Conservation (phyloP, 768 basidiomycete genomes). For the Tylopilus sp. region DNA sequence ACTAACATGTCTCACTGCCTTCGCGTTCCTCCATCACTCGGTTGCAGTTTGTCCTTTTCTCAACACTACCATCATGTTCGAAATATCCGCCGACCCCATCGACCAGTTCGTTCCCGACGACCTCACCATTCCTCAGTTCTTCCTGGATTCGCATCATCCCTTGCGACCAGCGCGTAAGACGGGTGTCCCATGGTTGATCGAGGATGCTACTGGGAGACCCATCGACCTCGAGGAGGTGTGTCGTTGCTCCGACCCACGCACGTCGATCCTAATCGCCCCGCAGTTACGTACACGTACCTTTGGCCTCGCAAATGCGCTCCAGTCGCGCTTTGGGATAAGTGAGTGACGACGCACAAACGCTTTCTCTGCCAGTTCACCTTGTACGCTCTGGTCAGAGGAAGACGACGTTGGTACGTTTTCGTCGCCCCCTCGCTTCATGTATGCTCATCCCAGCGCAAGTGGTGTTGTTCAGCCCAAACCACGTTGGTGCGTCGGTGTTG, state of each 20-base stretch:
- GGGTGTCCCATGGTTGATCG: constrained; percentile 53
- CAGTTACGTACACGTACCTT: constrained; percentile 44
- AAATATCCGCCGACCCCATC: constrained; percentile 26
- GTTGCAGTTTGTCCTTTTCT: background rate
- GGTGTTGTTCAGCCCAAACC: constrained; percentile 62
- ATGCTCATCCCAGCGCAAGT: constrained; percentile 35
- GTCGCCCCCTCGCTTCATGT: background rate
- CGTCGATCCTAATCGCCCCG: background rate
- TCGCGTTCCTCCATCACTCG: background rate
- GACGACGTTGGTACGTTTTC: constrained; percentile 48
- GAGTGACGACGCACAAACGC: constrained; percentile 7
- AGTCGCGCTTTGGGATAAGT: constrained; percentile 49
- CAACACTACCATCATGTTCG: constrained; percentile 6
- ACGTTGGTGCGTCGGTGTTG: constrained; percentile 43
- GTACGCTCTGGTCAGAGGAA: constrained; percentile 33
- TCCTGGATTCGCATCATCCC: constrained; percentile 45
- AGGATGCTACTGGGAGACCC: constrained; percentile 48
- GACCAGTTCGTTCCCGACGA: constrained; percentile 54
- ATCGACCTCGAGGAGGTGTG: constrained; percentile 48
- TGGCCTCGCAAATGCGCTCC: constrained; percentile 53
- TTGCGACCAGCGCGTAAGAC: constrained; percentile 44
- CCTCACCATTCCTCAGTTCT: constrained; percentile 63
- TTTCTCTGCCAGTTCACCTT: constrained; percentile 1
- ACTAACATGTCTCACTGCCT: background rate
- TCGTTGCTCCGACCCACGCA: background rate